Conservation (phyloP, 2,329 filamentous ascomycete genomes). For the Fusarium albosuccineum region DNA sequence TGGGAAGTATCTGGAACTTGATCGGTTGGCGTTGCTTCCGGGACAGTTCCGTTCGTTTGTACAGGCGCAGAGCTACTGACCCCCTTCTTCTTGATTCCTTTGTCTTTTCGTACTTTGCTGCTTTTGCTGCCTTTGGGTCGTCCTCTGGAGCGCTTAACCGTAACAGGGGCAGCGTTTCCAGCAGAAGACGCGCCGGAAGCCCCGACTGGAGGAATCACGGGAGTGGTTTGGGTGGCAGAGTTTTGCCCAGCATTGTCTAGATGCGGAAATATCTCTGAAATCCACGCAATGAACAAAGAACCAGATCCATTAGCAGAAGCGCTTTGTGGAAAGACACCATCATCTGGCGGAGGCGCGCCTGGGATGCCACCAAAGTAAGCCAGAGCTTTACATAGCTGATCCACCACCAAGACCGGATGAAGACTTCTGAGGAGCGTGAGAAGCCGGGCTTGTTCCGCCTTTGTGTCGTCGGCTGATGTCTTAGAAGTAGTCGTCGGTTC, state of each 20-base stretch:
- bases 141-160: conserved; percentile 62
- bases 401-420: conserved; percentile 68
- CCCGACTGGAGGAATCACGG: conserved; percentile 7
- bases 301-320: conserved; percentile 69
- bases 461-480: conserved; percentile 60
- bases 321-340: conserved; percentile 68
- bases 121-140: conserved; percentile 67
- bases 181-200: conserved; percentile 16
- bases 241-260: conserved; percentile 32
- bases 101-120: conserved; percentile 59
- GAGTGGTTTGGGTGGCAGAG: conserved; percentile 40
- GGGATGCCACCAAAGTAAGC: conserved; percentile 74
- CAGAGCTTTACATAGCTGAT: conserved; percentile 72
- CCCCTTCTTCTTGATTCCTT: conserved; percentile 62
- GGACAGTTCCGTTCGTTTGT: conserved; percentile 6
- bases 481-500: conserved; percentile 28
- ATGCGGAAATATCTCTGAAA: conserved; percentile 72
- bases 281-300: conserved; percentile 70
- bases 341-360: conserved; percentile 64
- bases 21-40: conserved; percentile 2
- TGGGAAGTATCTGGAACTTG: conserved; percentile 10
- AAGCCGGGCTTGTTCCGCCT: conserved; percentile 70
- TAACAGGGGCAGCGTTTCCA: conserved; percentile 11
- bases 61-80: conserved; percentile 11
- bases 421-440: conserved; percentile 68